Conservation (phyloP, 371 early-diverging fungal genomes). For the Mucor velutinosus region DNA sequence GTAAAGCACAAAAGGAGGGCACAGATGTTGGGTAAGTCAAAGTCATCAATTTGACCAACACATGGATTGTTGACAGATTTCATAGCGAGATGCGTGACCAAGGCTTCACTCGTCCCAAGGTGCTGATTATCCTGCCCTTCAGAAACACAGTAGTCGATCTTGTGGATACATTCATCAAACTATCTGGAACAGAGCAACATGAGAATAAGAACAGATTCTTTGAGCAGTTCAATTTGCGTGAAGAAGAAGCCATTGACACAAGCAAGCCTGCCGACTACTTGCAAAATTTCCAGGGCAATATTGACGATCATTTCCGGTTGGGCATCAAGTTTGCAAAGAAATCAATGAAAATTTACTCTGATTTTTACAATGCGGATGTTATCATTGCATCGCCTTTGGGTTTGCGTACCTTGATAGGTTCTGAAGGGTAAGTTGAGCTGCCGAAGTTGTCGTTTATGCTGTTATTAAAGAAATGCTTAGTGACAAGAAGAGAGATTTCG, state of each 20-base stretch:
- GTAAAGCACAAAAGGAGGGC: conserved; percentile 55
- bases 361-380: conserved; percentile 90
- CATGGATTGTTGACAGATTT: neutral
- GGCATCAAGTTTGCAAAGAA: conserved; percentile 89
- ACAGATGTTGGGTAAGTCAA: conserved; percentile 43
- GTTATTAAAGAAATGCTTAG: conserved; percentile 27
- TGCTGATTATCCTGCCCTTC: conserved; percentile 89
- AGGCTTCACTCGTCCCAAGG: conserved; percentile 94
- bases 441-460: neutral
- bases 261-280: conserved; percentile 83
- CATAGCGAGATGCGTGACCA: conserved; percentile 87
- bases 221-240: conserved; percentile 69
- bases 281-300: conserved; percentile 89
- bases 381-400: conserved; percentile 94
- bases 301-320: conserved; percentile 95
- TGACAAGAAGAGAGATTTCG: conserved; percentile 86
- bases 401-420: conserved; percentile 83
- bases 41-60: neutral
- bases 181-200: conserved; percentile 82
- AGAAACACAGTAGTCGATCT: conserved; percentile 82
- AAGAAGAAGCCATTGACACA: conserved; percentile 60
- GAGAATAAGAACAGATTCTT: conserved; percentile 81
- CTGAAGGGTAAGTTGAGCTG: conserved; percentile 59
- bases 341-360: conserved; percentile 82
- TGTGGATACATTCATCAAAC: conserved; percentile 71